phyloP scores from a whole-genome alignment of 768 basidiomycete genomes.

The Tylopilus sp. region DNA sequence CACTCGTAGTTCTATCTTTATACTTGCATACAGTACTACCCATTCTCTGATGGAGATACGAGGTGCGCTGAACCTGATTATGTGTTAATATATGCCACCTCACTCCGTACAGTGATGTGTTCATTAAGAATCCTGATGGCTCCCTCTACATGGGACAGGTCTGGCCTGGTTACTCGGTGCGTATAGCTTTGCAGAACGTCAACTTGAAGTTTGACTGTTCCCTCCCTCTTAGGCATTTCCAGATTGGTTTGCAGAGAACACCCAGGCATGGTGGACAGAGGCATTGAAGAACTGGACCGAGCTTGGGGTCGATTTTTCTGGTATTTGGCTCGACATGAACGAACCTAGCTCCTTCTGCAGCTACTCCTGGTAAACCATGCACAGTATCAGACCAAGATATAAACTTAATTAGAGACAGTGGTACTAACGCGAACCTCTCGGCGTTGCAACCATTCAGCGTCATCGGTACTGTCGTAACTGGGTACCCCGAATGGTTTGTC shows the following conservation, averaged over 20 bases:
- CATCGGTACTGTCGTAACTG: conserved; percentile 48
- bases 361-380: conserved; percentile 46
- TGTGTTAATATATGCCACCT: not conserved
- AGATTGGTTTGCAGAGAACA: conserved; percentile 56
- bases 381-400: not conserved
- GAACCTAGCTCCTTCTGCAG: conserved; percentile 64
- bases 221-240: conserved; percentile 45
- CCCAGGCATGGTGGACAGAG: conserved; percentile 59
- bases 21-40: conserved; percentile 50
- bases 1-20: not conserved
- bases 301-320: conserved; percentile 54
- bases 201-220: not conserved
- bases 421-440: conserved; percentile 53
- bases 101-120: conserved; percentile 48
- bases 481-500: conserved; percentile 68
- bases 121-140: conserved; percentile 73
- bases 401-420: conserved; percentile 24
- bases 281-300: conserved; percentile 53
- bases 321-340: conserved; percentile 73
- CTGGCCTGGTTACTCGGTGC: conserved; percentile 72
- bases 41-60: conserved; percentile 61
- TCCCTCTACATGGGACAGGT: conserved; percentile 71
- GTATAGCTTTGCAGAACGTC: conserved; percentile 6
- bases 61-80: conserved; percentile 35
- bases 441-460: conserved; percentile 53